phyloP scores from a whole-genome alignment of 2,329 filamentous ascomycete species.

The Fusarium solani-melongenae region DNA sequence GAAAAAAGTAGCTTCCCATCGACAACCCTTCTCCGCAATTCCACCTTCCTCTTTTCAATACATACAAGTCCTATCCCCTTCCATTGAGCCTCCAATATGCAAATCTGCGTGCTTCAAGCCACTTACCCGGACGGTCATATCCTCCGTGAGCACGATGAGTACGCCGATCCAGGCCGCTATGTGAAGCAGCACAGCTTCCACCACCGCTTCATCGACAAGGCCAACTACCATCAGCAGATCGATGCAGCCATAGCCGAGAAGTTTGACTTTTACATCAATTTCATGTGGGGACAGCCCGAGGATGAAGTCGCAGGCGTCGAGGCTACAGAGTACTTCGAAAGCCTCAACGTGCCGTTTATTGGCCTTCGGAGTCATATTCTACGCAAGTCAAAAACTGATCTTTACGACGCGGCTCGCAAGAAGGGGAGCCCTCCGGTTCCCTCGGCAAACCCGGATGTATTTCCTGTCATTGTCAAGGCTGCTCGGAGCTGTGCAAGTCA shows the following conservation, averaged over 20 bases:
- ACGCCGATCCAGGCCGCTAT: background rate
- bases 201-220: background rate
- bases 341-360: background rate
- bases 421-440: background rate
- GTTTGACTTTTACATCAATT: background rate
- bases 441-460: background rate
- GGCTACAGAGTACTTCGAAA: background rate
- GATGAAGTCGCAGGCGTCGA: background rate
- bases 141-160: background rate
- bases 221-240: background rate
- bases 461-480: background rate
- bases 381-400: background rate
- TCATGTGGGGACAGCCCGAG: background rate
- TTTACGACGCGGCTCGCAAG: background rate
- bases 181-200: background rate
- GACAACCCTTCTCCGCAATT: background rate
- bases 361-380: background rate
- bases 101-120: background rate
- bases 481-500: background rate
- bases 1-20: background rate
- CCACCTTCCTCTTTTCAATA: background rate
- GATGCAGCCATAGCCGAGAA: background rate
- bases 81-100: background rate
- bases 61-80: too few species aligned
- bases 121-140: background rate